phyloP scores from a whole-genome alignment of 1,139 yeast genomes.

The Sugiyamaella neomexicana region DNA sequence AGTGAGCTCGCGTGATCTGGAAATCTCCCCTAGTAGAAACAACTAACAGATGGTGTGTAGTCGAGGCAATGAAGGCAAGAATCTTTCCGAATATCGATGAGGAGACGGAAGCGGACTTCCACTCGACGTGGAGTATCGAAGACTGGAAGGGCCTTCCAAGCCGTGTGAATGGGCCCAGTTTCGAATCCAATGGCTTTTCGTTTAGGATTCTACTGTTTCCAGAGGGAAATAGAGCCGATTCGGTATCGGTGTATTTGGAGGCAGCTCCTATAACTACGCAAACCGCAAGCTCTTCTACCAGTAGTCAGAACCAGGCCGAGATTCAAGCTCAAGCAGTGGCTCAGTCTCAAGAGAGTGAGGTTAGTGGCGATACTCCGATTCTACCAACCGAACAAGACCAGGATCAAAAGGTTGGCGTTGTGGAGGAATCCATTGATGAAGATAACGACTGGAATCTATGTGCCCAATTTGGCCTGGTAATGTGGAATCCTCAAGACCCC shows the following conservation, averaged over 20 bases:
- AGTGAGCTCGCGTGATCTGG: background rate
- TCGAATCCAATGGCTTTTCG: constrained; percentile 64
- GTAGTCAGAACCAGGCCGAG: background rate
- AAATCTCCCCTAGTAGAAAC: too few species aligned
- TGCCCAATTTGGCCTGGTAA: constrained; percentile 83
- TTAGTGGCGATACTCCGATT: background rate
- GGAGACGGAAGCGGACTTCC: constrained; percentile 38
- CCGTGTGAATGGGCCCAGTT: constrained; percentile 49
- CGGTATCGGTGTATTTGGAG: constrained; percentile 40
- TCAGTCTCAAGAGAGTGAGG: background rate
- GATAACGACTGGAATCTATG: constrained; percentile 73
- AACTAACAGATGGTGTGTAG: constrained; percentile 20
- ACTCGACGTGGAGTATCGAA: constrained; percentile 70
- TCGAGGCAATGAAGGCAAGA: constrained; percentile 34
- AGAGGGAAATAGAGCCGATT: constrained; percentile 45
- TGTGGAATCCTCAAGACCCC: constrained; percentile 80
- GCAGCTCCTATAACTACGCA: constrained; percentile 32
- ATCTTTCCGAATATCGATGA: constrained; percentile 38
- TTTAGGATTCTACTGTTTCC: constrained; percentile 83
- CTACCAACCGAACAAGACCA: background rate
- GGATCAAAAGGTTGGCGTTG: background rate
- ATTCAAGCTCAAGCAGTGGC: constrained; percentile 5
- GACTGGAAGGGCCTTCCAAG: constrained; percentile 60
- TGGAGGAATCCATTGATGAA: constrained; percentile 34
- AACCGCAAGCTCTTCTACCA: background rate